Percentiles rank a stretch among this genome's conserved stretches.
These are phyloP conservation scores for Populus nigra DNA, from an alignment of 345 rosid species.

Conservation along the genomic window DNA sequence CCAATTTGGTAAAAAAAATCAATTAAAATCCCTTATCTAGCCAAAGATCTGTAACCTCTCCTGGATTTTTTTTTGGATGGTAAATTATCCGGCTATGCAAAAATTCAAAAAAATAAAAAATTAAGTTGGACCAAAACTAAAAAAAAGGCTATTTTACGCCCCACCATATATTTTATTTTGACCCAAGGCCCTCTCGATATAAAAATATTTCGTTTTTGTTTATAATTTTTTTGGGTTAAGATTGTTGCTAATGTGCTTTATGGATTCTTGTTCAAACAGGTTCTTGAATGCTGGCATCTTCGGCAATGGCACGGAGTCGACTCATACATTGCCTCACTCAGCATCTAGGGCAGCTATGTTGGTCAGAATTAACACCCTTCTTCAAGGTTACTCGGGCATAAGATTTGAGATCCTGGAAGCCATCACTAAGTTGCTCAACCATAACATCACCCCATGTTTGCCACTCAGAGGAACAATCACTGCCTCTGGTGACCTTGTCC, in stretches of 20 bases:
- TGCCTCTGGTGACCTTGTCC: conserved; percentile 27
- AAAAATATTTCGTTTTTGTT: background rate
- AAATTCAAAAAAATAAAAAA: too few species aligned
- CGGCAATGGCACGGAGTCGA: conserved; percentile 17
- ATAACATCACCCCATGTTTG: conserved; percentile 21
- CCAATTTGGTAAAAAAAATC: too few species aligned
- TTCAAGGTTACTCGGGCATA: conserved; percentile 30
- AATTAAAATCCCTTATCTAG: too few species aligned
- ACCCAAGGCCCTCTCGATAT: too few species aligned
- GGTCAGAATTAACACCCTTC: conserved; percentile 26
- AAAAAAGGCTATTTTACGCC: too few species aligned
- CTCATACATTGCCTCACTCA: conserved; percentile 19
- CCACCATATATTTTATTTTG: too few species aligned
- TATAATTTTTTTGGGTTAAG: background rate
- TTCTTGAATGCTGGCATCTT: conserved; percentile 35
- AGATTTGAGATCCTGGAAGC: conserved; percentile 29
- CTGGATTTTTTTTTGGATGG: too few species aligned
- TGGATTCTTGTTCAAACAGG: background rate
- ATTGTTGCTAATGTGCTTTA: background rate
- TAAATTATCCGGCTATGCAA: too few species aligned
- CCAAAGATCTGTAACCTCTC: too few species aligned
- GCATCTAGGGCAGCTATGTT: conserved; percentile 29
- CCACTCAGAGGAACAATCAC: conserved; percentile 25
- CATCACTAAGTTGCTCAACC: conserved; percentile 23
- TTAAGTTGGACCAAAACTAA: too few species aligned